Evolutionary conservation across 78 protist genomes (phyloP).

Genomic region (Emiliania huxleyi): DNA sequence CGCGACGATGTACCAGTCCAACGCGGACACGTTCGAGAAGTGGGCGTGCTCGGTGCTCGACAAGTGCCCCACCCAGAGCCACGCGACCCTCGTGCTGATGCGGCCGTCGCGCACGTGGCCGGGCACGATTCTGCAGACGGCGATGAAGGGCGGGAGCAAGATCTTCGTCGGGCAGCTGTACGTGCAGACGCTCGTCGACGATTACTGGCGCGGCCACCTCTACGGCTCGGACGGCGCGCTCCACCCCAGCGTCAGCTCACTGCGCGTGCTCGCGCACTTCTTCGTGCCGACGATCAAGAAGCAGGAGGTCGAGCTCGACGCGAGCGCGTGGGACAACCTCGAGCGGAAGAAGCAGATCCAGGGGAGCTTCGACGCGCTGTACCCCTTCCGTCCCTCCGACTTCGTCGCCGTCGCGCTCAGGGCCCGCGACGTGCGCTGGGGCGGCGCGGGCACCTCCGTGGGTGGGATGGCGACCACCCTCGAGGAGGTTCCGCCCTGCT

Average conservation of each 20-base stretch:
- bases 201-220: not conserved
- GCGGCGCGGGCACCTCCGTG: too few species aligned
- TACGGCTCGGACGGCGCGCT: not conserved
- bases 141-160: not conserved
- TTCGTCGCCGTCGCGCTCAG: too few species aligned
- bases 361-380: not conserved
- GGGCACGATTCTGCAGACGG: not conserved
- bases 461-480: not conserved
- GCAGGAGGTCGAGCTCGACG: not conserved
- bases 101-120: not conserved
- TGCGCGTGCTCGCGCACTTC: not conserved
- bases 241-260: not conserved
- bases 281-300: not conserved
- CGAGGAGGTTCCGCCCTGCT: not conserved
- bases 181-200: conserved; percentile 13
- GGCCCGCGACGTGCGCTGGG: too few species aligned
- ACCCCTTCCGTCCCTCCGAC: too few species aligned
- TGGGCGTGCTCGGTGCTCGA: not conserved
- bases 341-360: not conserved
- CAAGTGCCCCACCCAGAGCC: not conserved
- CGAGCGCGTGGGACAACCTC: not conserved
- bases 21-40: not conserved
- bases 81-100: not conserved
- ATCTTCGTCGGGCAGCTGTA: not conserved
- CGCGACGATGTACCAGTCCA: not conserved